Conservation (phyloP, 805 yeast species). For the Ogataea salicorniae region DNA sequence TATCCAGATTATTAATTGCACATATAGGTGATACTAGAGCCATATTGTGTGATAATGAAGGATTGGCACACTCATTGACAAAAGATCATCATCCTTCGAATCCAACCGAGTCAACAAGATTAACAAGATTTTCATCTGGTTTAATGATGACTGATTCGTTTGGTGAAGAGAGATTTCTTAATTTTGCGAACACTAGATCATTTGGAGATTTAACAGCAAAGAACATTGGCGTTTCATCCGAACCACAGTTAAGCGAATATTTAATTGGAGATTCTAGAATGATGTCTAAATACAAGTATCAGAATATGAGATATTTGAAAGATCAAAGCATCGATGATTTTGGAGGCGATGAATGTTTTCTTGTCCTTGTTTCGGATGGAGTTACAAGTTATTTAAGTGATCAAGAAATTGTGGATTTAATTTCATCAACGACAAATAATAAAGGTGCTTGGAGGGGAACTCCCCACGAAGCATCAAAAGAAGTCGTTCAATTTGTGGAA, state of each 20-base stretch:
- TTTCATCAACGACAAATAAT: slow-evolving; percentile 60
- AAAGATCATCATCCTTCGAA: slow-evolving; percentile 84
- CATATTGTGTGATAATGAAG: slow-evolving; percentile 74
- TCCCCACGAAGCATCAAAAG: slow-evolving; percentile 82
- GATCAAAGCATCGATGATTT: slow-evolving; percentile 30
- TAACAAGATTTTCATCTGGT: slow-evolving; percentile 58
- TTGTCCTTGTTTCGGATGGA: slow-evolving; percentile 85
- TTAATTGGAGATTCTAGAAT: slow-evolving; percentile 56
- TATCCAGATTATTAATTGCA: slow-evolving; percentile 67
- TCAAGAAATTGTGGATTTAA: slow-evolving; percentile 86
- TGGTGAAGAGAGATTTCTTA: slow-evolving; percentile 79
- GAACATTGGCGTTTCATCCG: slow-evolving; percentile 80
- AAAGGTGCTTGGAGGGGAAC: slow-evolving; percentile 67
- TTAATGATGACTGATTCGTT: slow-evolving; percentile 80
- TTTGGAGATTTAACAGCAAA: slow-evolving; percentile 88
- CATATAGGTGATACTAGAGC: slow-evolving; percentile 94
- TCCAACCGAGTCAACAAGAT: slow-evolving; percentile 67
- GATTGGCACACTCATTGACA: slow-evolving; percentile 75
- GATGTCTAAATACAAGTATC: slow-evolving; percentile 29
- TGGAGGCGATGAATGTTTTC: slow-evolving; percentile 84
- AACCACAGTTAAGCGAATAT: slow-evolving; percentile 77
- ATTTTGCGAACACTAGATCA: slow-evolving; percentile 86
- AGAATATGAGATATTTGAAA: slow-evolving; percentile 17
- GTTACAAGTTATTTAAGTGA: slow-evolving; percentile 75
- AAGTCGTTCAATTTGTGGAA: slow-evolving; percentile 76